phyloP scores from a whole-genome alignment of 768 basidiomycete genomes.

The Lentinus tigrinus region DNA sequence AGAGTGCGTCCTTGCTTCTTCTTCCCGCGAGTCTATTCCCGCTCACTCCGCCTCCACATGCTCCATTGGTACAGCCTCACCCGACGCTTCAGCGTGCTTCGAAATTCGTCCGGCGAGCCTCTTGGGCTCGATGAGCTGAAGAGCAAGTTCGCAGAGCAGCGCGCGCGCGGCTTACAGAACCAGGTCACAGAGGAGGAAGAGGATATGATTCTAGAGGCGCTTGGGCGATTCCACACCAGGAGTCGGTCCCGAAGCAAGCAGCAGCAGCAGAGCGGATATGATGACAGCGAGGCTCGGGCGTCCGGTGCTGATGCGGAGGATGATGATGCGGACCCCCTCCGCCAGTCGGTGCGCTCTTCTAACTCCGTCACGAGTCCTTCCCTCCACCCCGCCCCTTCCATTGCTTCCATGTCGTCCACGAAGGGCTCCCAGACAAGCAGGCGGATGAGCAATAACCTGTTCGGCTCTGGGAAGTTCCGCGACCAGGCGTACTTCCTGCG shows the following conservation, averaged over 20 bases:
- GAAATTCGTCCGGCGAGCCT: constrained; percentile 64
- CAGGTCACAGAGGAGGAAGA: constrained; percentile 81
- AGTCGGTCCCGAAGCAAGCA: constrained; percentile 20
- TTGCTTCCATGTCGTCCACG: constrained; percentile 33
- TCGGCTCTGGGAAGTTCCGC: constrained; percentile 75
- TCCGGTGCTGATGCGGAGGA: constrained; percentile 5
- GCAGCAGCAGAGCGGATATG: constrained; percentile 4
- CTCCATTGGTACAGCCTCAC: constrained; percentile 55
- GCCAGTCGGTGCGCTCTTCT: constrained; percentile 28
- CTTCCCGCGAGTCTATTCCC: constrained; percentile 12
- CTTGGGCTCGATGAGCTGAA: constrained; percentile 64
- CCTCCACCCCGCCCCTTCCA: constrained; percentile 23
- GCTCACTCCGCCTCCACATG: constrained; percentile 15
- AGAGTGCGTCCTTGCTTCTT: constrained; percentile 55
- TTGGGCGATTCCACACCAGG: constrained; percentile 52
- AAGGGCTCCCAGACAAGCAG: constrained; percentile 49
- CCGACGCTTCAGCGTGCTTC: constrained; percentile 79
- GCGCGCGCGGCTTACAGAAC: constrained; percentile 64
- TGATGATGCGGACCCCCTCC: constrained; percentile 10
- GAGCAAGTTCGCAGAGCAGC: constrained; percentile 70
- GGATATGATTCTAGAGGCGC: constrained; percentile 77
- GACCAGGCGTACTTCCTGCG: constrained; percentile 71
- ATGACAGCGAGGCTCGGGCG: constrained; percentile 13
- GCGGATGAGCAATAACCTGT: constrained; percentile 85
- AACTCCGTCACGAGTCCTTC: constrained; percentile 37